These are phyloP conservation scores for Zygotorulaspora chibaensis DNA, from an alignment of 805 yeast genomes.

Conservation along the genomic window DNA sequence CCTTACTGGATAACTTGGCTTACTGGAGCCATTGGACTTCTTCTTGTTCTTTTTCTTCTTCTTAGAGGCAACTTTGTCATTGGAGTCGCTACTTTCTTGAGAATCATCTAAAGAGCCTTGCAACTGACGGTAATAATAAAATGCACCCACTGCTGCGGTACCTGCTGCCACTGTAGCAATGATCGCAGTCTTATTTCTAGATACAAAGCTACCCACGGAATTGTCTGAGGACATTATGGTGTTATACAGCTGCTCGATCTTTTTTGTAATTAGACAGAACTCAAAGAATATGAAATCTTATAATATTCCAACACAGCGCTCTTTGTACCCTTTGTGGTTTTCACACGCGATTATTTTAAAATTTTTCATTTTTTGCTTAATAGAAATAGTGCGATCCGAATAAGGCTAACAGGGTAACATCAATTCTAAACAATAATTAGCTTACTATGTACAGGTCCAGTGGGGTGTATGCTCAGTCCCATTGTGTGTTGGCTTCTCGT, in stretches of 20 bases:
- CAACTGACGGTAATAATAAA: conserved; percentile 43
- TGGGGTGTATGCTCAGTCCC: conserved; percentile 20
- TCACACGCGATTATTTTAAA: neutral
- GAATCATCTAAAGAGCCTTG: conserved; percentile 15
- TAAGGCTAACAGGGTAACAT: conserved; percentile 4
- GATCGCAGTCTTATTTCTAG: conserved; percentile 55
- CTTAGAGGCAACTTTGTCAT: conserved; percentile 20
- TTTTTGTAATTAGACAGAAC: neutral
- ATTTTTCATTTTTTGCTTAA: conserved; percentile 1
- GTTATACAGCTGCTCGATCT: neutral
- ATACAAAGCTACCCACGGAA: conserved; percentile 32
- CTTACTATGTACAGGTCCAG: neutral
- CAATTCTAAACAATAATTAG: neutral
- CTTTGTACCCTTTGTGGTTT: neutral
- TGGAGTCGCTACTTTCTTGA: conserved; percentile 7
- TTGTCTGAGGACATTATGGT: conserved; percentile 23
- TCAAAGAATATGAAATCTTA: neutral
- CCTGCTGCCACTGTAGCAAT: conserved; percentile 60
- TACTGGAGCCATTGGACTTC: conserved; percentile 33
- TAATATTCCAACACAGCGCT: neutral
- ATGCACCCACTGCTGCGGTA: conserved; percentile 61
- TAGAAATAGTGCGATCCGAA: neutral
- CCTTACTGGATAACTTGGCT: conserved; percentile 47
- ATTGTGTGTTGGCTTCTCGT: conserved; percentile 32
- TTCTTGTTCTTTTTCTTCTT: conserved; percentile 42